phyloP scores from a whole-genome alignment of 2,329 filamentous ascomycete species.

The Monilinia laxa region DNA sequence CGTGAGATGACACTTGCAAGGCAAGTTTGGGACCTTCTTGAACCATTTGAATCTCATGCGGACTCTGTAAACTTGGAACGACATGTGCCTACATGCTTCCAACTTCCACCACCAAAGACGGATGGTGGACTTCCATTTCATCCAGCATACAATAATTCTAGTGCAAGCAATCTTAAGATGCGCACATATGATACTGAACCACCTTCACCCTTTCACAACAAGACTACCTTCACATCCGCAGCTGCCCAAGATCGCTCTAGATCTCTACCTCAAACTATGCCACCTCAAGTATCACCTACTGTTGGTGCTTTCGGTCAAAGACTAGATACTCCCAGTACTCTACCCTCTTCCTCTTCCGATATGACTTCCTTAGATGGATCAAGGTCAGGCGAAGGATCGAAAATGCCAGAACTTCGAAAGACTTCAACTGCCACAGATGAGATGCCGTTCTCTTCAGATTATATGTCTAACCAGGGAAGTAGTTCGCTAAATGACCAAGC shows the following conservation, averaged over 20 bases:
- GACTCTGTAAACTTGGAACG: constrained; percentile 44
- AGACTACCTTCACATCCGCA: constrained; percentile 25
- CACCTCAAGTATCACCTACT: constrained; percentile 32
- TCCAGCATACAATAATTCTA: constrained; percentile 26
- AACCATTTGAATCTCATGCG: constrained; percentile 42
- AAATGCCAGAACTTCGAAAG: constrained; percentile 14
- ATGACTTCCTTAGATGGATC: constrained; percentile 26
- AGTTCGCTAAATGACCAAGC: constrained; percentile 23
- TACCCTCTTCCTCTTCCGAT: constrained; percentile 29
- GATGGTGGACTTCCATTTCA: constrained; percentile 31
- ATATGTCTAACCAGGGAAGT: neutral
- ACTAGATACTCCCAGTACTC: constrained; percentile 27
- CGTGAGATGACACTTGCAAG: constrained; percentile 43
- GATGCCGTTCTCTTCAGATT: constrained; percentile 28
- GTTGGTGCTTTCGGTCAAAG: constrained; percentile 17
- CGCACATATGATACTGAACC: constrained; percentile 23
- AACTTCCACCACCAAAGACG: constrained; percentile 40
- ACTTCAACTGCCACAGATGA: constrained; percentile 17
- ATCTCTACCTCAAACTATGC: constrained; percentile 27
- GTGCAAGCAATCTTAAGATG: constrained; percentile 22
- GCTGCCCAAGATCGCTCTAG: constrained; percentile 25
- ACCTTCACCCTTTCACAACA: constrained; percentile 25
- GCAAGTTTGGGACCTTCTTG: constrained; percentile 43
- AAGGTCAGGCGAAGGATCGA: constrained; percentile 23
- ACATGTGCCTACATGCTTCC: constrained; percentile 43